Evolutionary conservation across 208 protist genomes (phyloP), one percentile per base, ranked within the genome.

Genomic region (Crithidia expoeki): DNA sequence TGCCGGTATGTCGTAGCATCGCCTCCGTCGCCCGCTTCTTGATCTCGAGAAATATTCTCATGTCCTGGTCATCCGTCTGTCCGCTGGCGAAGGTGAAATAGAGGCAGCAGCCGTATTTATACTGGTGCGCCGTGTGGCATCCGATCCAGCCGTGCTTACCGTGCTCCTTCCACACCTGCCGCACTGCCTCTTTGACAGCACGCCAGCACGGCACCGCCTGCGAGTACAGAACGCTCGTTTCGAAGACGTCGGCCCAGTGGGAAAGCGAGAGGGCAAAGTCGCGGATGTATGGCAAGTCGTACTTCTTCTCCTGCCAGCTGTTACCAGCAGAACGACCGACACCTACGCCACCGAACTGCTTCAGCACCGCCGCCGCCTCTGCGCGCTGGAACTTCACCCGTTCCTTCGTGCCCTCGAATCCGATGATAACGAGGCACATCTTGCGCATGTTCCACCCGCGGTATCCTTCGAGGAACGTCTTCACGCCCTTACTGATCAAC

Each of bases 281-380:
- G 17, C 94, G 87, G 46, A 97, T 88, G 79, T 96, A 94, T 17
- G 94, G 94, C 52, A 96, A 81, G 74, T 97, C 94, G 80, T 97
- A 97, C 76, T 97, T 97, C 78, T 96, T 97, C 76, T 95, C 88
- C 76, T 95, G 91, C 94, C 94, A 97, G 72, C 83, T 90, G 36
- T 68, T 72, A 19, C 94, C 94, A 16, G 94, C 78, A 10, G 77
- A 76, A 36, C 47, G 61, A 2, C 94, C 94, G 50, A 95, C 55
- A 55, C 79, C 68, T 33, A 96, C 52, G 33, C 75, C 90, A 56
- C 77, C 77, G 64, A 83, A 87, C 34, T 76, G 42, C 59, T 83
- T 84, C 76, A 93, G 94, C 36, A 95, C 79, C 25, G 66, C 66
- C 14, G 65, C 73, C 23, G 83, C 69, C 76, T 94, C 87, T 30